Evolutionary conservation across 2,329 filamentous ascomycete species (phyloP), one percentile per base, ranked within the genome.

Genomic region (Phialophora tarda): DNA sequence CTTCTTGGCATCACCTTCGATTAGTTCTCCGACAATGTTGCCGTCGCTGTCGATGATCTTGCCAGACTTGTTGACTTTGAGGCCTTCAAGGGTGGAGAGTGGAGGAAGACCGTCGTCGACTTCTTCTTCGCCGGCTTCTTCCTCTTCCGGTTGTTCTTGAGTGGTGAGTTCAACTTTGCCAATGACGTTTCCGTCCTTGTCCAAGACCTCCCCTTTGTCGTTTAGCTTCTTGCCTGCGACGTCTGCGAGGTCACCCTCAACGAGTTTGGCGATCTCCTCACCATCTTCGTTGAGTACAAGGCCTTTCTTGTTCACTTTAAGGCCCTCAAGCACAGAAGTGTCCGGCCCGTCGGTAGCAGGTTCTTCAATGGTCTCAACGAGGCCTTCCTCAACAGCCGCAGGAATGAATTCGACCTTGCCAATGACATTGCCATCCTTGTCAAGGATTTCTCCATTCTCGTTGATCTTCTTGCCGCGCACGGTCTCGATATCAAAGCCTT

Each of bases 1-100:
- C 76, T 88, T 89, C 79, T 88, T 88, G 65, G 88, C 83, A 21
- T 88, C 85, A 69, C 87, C 89, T 68, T 88, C 85, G 14, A 83
- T 77, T 12, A 89, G 76, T 60, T 89, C 84, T 50, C 88, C 88
- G 53, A 84, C 75, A 1, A 83, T 78, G 53, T 82, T 83, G 44
- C 82, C 81, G 10, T 79, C 74, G 1, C 72, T 70, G 47, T 81
- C 78, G 57, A 83, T 76, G 69, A 77, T 80, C 70, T 75, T 83
- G 66, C 74, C 81, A 66, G 73, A 75, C 74, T 79, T 84, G 75
- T 77, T 82, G 74, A 75, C 79, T 62, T 75, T 75, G 59, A 80
- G 66, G 14, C 79, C 78, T 69, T 81, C 75, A 41, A 82, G 69
- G 26, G 75, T 78, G 24, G 73, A 77, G 26, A 77, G 73, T 50